Base-by-base conservation (phyloP, 2,329 filamentous ascomycete genomes). In the Monosporascus sp. region DNA sequence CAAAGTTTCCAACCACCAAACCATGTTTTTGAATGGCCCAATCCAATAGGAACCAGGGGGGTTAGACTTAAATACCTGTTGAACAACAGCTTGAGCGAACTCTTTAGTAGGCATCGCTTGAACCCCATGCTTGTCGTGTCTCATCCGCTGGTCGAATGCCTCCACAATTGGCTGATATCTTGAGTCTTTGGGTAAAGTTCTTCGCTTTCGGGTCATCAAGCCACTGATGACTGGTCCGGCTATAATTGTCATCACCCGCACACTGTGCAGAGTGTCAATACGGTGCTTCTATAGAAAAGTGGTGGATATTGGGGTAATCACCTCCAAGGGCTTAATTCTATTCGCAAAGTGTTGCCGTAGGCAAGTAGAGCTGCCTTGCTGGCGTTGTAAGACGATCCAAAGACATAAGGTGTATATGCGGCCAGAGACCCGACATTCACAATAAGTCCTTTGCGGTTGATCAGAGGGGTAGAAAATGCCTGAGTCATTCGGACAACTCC, bases 301-400 rank as follows among this genome's bases (percentile, higher is more conserved):
- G 14, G 43, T 43, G 34, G 7, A 7, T 7, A 31, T 43, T 20
- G 26, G 26, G 22, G 7, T 44, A 27, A 19, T 56, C 19, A 57
- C 57, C 53, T 52, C 27, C 51, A 51, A 38, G 54, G 57, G n/a
- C 51, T 53, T 40, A 59, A 31, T 36, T 61, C 59, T 40, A 55
- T 51, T 14, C 59, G 52, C 2, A 61, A 45, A 24, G 59, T 61
- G 31, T 55, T 54, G 27, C 55, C 41, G 6, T 49, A 57, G 16
- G 48, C 48, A 7, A 53, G 56, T 2, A 61, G 16, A 27, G 59
- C 59, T 7, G 57, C 59, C 36, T 61, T 61, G 31, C 47, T 56
- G 3, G 57, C 59, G 20, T 59, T 59, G 34, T 61, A 61, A 2
- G 52, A 47, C 2, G 55, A 52, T 16, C 52, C 52, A 45, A 54